Percentiles rank a stretch among this genome's conserved stretches.
These are phyloP conservation scores for Lactarius deliciosus DNA, from an alignment of 768 basidiomycete species.

Conservation along the genomic window DNA sequence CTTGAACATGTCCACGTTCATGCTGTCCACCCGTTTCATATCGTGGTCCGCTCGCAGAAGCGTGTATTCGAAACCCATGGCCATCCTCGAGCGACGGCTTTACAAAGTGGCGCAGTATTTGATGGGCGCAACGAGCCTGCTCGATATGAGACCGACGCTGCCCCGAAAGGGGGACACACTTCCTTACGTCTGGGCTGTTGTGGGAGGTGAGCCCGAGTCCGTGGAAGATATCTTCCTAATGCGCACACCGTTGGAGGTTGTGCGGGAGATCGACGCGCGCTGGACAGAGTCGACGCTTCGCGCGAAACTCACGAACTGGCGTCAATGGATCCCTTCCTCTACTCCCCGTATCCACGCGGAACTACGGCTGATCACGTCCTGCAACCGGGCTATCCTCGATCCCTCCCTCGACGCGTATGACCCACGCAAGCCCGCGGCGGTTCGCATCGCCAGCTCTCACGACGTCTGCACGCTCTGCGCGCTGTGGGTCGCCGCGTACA, in stretches of 20 bases:
- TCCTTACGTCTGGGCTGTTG: conserved; percentile 22
- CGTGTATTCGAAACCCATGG: conserved; percentile 15
- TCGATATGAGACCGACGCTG: conserved; percentile 17
- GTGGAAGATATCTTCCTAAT: conserved; percentile 25
- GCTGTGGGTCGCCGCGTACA: conserved; percentile 25
- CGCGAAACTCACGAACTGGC: conserved; percentile 10
- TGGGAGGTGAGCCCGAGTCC: conserved; percentile 14
- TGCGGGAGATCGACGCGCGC: conserved; percentile 23
- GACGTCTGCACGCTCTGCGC: conserved; percentile 26
- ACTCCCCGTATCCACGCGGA: conserved; percentile 25
- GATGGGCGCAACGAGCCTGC: conserved; percentile 23
- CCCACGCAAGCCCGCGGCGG: conserved; percentile 21
- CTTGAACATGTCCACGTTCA: conserved; percentile 23
- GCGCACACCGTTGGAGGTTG: conserved; percentile 23
- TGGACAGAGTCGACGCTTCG: conserved; percentile 22
- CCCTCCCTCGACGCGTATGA: conserved; percentile 25
- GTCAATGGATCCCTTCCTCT: conserved; percentile 16
- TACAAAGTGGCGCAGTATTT: conserved; percentile 23
- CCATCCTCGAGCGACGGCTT: conserved; percentile 18
- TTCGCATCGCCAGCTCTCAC: conserved; percentile 26
- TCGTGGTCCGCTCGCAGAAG: conserved; percentile 14
- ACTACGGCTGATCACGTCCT: conserved; percentile 24
- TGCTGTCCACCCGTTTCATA: conserved; percentile 22
- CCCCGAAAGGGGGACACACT: conserved; percentile 2
- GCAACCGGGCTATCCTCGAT: conserved; percentile 17